These are phyloP conservation scores for Pythium scleroteichum DNA, from an alignment of 352 stramenopile genomes.

Conservation along the genomic window DNA sequence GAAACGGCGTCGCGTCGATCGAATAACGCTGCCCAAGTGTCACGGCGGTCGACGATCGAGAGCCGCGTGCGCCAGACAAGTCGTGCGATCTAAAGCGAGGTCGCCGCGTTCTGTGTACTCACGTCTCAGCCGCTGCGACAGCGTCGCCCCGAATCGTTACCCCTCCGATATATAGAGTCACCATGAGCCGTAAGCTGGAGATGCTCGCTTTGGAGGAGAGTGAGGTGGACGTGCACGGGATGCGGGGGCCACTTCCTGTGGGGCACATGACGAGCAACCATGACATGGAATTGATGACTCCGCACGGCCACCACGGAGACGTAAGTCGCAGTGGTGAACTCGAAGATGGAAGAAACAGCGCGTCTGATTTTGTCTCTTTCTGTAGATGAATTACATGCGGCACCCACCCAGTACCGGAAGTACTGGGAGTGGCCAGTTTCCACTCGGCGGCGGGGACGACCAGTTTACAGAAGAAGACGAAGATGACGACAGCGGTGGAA, in stretches of 20 bases:
- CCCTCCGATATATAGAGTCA: too few relatives aligned
- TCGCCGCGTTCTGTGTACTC: neutral
- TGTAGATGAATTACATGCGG: constrained; percentile 32
- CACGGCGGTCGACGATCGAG: neutral
- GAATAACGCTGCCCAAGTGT: neutral
- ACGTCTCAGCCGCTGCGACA: too few relatives aligned
- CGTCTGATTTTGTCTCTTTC: neutral
- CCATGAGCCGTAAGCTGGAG: constrained; percentile 77
- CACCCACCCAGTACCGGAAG: constrained; percentile 26
- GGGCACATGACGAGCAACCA: constrained; percentile 21
- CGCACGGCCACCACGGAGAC: constrained; percentile 14
- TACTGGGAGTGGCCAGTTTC: constrained; percentile 20
- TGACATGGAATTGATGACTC: constrained; percentile 39
- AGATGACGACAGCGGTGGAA: constrained; percentile 55
- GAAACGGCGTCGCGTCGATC: constrained; percentile 22
- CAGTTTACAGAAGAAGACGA: constrained; percentile 75
- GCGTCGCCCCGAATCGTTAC: too few relatives aligned
- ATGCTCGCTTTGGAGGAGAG: constrained; percentile 50
- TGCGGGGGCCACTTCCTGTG: constrained; percentile 31
- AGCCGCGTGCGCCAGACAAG: neutral
- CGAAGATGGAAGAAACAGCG: constrained; percentile 2
- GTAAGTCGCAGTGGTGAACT: constrained; percentile 7
- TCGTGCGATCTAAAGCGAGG: too few relatives aligned
- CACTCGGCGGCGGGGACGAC: constrained; percentile 38
- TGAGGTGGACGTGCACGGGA: constrained; percentile 37